Evolutionary conservation across 441 rosid genomes (phyloP), one percentile per base, ranked within the genome.

Genomic region (Jatropha podagrica): DNA sequence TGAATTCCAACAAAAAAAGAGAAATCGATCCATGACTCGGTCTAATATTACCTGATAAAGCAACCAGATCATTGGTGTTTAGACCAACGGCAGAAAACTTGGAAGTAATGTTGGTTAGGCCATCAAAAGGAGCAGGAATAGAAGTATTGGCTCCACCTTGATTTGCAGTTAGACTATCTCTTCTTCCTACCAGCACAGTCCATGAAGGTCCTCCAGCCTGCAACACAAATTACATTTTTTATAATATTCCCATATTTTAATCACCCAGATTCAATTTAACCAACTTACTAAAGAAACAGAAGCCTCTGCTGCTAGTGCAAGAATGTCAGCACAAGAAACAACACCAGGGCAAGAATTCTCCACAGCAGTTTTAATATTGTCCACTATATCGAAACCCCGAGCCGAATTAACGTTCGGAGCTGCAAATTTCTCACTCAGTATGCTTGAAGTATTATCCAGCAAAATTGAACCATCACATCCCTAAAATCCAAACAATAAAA

Each of bases 251-350:
- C 32, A 40, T 41, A 3, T 18, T 54, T 54, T 54, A 14, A 17
- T 56, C 1, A 23, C 61, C 23, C 23, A 63, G 11, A 14, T 63
- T 2, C n/a, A 56, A 54, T n/a, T 18, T 5, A 14, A 65, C 1
- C 26, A 13, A 69, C 40, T 71, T 87, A 90, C 97, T 84, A 83
- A 62, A 70, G 81, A 76, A 41, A 93, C 95, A 20, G 92, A 69
- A 60, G 90, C 87, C 70, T 89, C 89, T 10, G 94, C 83, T 7
- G 95, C 92, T 11, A 93, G 81, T 10, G 97, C 84, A 9, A 90
- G 86, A 64, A 93, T 89, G 77, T 93, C 94, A 11, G 94, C 91
- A 64, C 97, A 93, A 2, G 98, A 91, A 23, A 93, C 98, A 56
- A 91, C 82, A 13, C 95, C 96, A 0, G 89, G 89, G 65, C 96